Conservation (phyloP, 768 basidiomycete species). For the Russula lepida region DNA sequence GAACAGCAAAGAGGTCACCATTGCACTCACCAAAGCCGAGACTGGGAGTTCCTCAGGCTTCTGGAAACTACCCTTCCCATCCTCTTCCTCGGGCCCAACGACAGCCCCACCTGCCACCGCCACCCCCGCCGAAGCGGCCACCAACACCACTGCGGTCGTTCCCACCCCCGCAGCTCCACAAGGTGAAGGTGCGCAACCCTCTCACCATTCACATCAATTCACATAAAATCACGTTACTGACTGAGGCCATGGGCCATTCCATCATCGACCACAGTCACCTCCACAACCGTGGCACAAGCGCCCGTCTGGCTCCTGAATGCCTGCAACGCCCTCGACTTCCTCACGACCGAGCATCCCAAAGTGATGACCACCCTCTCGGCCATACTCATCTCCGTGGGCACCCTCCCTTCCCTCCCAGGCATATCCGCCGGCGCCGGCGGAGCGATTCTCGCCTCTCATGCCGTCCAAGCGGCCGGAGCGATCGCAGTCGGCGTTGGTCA, state of each 20-base stretch:
- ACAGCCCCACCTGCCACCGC: background rate
- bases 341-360: constrained; percentile 68
- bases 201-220: background rate
- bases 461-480: constrained; percentile 71
- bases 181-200: constrained; percentile 15
- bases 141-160: background rate
- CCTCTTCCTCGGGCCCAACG: background rate
- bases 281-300: constrained; percentile 45
- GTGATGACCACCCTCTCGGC: constrained; percentile 67
- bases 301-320: constrained; percentile 75
- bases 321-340: constrained; percentile 63
- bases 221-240: background rate
- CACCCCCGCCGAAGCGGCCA: background rate
- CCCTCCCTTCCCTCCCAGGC: constrained; percentile 62
- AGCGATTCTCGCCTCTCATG: constrained; percentile 60
- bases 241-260: background rate
- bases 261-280: constrained; percentile 25
- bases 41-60: constrained; percentile 8
- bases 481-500: constrained; percentile 69
- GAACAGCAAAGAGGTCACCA: constrained; percentile 8
- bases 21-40: constrained; percentile 4
- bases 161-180: constrained; percentile 6
- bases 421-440: constrained; percentile 64
- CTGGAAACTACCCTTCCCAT: constrained; percentile 6
- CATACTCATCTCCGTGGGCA: constrained; percentile 70